Base-by-base conservation (phyloP, 2,329 filamentous ascomycete species). In the Calonectria pauciramosa region DNA sequence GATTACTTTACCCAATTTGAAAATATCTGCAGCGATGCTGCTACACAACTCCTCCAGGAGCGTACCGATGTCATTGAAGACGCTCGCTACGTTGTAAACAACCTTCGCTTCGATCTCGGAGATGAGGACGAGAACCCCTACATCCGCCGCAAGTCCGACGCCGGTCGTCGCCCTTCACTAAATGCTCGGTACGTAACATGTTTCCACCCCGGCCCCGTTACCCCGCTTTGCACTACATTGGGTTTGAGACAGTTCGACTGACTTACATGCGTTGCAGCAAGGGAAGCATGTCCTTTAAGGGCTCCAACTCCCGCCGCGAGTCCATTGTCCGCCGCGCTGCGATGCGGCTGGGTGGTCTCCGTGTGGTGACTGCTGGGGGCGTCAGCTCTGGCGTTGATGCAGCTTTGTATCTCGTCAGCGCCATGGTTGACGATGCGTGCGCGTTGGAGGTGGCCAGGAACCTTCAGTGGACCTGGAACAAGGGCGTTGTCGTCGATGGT, bases 41-140 rank as follows among this genome's bases (percentile, higher is more conserved):
- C 94, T 59, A 91, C 91, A 72, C 89, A 92, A 76, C 92, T 94
- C 84, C 88, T 94, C 78, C 90, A 92, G 71, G 93, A 96, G 87
- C 93, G 94, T 82, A 95, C 94, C 80, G 94, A 97, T 82, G 94
- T 97, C 77, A 90, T 96, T 82, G 94, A 97, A 82, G 93, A 95
- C 77, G 90, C 90, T 82, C 91, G 95, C 82, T 97, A 97, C 83
- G 95, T 97, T 26, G 95, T 97, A 84, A 97, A 97, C 89, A 97
- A 97, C 86, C 93, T 96, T 74, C 94, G 95, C 80, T 97, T 96
- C 84, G 95, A 97, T 80, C 88, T 97, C 79, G 93, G 94, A 75
- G 92, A 96, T 82, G 92, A 94, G 82, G 94, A 96, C 76, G 93
- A 96, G 85, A 96, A 95, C 85, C 94, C 94, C 38, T 96, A 96